Base-by-base conservation (phyloP, 1,284 basidiomycete genomes). In the Coniferiporia weirii region DNA sequence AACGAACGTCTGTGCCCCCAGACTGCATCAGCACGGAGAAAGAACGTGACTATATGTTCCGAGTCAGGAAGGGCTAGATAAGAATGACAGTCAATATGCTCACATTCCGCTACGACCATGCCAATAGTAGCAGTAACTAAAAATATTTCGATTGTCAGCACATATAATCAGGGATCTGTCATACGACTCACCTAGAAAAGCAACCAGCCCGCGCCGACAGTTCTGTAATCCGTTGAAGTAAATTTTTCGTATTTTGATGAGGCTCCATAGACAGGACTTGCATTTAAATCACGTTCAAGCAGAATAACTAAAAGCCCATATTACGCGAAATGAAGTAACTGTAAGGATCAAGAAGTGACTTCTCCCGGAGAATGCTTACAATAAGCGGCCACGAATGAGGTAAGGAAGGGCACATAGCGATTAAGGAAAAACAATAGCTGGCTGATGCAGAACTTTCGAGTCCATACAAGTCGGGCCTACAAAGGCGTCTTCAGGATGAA, bases 121-220 rank as follows among this genome's bases (percentile, higher is more conserved):
- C 38, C 38, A 40, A 40, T 10, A 40, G 38, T 40, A 15, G 9
- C 80, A 45, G 92, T 91, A 52, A 95, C 92, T 57, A 89, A 82
- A 68, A 82, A 68, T 94, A 90, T 9, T 93, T 92, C 17, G 27
- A 79, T 76, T 71, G 89, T 90, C 65, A 93, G 76, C 49, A 65
- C 82, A 74, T 67, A 81, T 85, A 53, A 92, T 89, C 50, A 81
- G 81, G n/a, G 79, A 70, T 27, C 5, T 27, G 27, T 27, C 27
- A 9, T 90, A 90, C 8, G 15, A 10, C 38, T 40, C 15, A 15
- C 38, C 8, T 40, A 15, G 9, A 40, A 40, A 15, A 10, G 38
- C 9, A 7, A 12, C 38, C 12, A 40, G 38, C 2, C 38, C 38
- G 3, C 38, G 54, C 91, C 88, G 83, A 66, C 61, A 27, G 59